Evolutionary conservation across 1,284 basidiomycete genomes (phyloP).

Genomic region (Taiwanofungus camphoratus): DNA sequence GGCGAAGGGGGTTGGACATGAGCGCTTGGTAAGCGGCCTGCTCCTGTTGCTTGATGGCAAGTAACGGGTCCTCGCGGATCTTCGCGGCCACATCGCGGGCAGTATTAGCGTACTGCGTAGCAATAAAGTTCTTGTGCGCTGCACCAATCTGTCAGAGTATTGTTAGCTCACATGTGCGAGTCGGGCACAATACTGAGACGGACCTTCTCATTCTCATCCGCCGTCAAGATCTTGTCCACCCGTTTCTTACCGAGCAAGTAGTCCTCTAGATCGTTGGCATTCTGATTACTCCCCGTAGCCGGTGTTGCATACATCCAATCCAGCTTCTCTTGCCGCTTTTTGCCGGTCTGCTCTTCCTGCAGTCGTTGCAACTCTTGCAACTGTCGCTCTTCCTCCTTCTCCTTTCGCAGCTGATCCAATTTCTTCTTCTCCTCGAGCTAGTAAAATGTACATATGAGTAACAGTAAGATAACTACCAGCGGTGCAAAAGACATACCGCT

Average conservation of each 20-base stretch:
- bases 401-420: slow-evolving; percentile 91
- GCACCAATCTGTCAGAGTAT: slow-evolving; percentile 59
- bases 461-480: not conserved
- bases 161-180: not conserved
- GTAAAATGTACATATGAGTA: slow-evolving; percentile 5
- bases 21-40: slow-evolving; percentile 89
- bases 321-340: slow-evolving; percentile 87
- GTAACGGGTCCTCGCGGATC: slow-evolving; percentile 91
- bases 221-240: slow-evolving; percentile 92
- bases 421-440: slow-evolving; percentile 98
- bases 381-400: slow-evolving; percentile 96
- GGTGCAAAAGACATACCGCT: slow-evolving; percentile 51
- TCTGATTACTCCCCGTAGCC: slow-evolving; percentile 76
- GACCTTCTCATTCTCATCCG: slow-evolving; percentile 86
- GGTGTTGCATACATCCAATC: slow-evolving; percentile 99
- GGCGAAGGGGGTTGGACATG: slow-evolving; percentile 85
- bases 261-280: slow-evolving; percentile 90
- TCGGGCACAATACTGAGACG: slow-evolving; percentile 16
- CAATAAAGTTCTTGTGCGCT: slow-evolving; percentile 85
- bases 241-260: slow-evolving; percentile 98
- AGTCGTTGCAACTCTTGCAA: slow-evolving; percentile 93
- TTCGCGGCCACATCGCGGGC: slow-evolving; percentile 86
- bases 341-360: slow-evolving; percentile 92
- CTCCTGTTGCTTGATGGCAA: slow-evolving; percentile 97
- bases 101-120: slow-evolving; percentile 91